These are phyloP conservation scores for Acephala macrosclerotiorum DNA, from an alignment of 2,329 filamentous ascomycete genomes.

Conservation along the genomic window DNA sequence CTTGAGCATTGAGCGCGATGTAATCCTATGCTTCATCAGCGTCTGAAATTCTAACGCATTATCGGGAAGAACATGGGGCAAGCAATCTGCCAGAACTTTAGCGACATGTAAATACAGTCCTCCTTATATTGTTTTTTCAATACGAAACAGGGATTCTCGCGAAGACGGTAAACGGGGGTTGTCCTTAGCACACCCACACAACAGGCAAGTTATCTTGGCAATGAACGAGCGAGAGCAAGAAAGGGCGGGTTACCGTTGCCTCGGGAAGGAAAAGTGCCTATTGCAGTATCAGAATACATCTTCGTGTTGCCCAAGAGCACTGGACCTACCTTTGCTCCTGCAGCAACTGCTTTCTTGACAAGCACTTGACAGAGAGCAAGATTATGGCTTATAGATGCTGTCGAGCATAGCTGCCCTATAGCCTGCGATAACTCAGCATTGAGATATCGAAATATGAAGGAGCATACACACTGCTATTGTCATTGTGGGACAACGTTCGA, in stretches of 20 bases:
- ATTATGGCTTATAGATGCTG: slow-evolving; percentile 78
- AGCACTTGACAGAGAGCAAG: slow-evolving; percentile 78
- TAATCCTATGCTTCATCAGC: slow-evolving; percentile 55
- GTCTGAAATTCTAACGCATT: neutral
- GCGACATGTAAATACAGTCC: neutral
- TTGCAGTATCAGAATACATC: slow-evolving; percentile 13
- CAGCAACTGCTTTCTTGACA: slow-evolving; percentile 74
- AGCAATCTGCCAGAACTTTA: neutral
- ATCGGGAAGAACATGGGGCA: neutral
- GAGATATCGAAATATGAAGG: neutral
- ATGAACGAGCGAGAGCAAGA: too few species aligned
- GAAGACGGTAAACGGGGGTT: neutral
- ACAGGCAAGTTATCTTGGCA: too few species aligned
- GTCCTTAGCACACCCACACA: neutral
- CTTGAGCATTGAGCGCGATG: slow-evolving; percentile 72
- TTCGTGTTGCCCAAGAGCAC: neutral
- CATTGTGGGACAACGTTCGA: slow-evolving; percentile 31
- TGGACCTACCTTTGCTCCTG: slow-evolving; percentile 75
- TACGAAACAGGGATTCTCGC: too few species aligned
- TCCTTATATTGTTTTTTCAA: too few species aligned
- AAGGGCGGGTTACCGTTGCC: slow-evolving; percentile 59
- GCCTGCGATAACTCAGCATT: slow-evolving; percentile 60
- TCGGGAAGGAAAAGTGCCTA: slow-evolving; percentile 90
- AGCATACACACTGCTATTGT: slow-evolving; percentile 40
- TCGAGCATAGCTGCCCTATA: slow-evolving; percentile 89